A percentile compares a stretch with the other conserved stretches of the same genome.
Conservation (phyloP, 495 filamentous ascomycete species). For the Rhizodiscina lignyota region DNA sequence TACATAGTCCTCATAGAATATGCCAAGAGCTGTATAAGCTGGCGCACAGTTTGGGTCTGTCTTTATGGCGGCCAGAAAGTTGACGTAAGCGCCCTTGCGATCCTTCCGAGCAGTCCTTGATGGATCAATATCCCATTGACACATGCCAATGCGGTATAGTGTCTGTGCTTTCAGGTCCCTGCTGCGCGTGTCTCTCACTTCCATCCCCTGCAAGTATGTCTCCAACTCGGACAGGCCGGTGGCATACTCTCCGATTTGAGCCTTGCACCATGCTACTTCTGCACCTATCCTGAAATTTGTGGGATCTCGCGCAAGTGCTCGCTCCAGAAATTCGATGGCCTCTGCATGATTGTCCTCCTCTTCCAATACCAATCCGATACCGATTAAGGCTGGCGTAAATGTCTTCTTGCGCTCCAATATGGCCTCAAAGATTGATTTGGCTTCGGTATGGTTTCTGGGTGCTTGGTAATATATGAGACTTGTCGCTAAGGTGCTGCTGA, state of each 20-base stretch:
- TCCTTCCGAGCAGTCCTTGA: constrained; percentile 55
- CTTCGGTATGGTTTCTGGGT: constrained; percentile 78
- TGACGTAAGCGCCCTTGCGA: constrained; percentile 61
- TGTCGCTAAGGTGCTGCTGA: constrained; percentile 57
- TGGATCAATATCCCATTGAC: constrained; percentile 68
- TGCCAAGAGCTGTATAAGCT: constrained; percentile 81
- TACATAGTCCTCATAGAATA: constrained; percentile 86
- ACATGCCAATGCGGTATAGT: constrained; percentile 74
- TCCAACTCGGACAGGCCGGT: constrained; percentile 51
- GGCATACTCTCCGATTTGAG: constrained; percentile 58
- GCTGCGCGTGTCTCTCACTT: constrained; percentile 34
- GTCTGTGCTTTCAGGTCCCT: constrained; percentile 67
- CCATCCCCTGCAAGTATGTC: constrained; percentile 42
- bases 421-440: constrained; percentile 60
- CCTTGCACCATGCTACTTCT: constrained; percentile 80
- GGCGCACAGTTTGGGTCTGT: constrained; percentile 81
- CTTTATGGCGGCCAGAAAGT: constrained; percentile 71
- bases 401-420: constrained; percentile 55
- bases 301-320: constrained; percentile 54
- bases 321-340: constrained; percentile 60
- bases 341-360: constrained; percentile 74
- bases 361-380: constrained; percentile 78
- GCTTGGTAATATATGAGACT: constrained; percentile 74
- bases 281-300: constrained; percentile 58
- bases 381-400: constrained; percentile 68